A percentile compares a stretch with the other conserved stretches of the same genome.
These are phyloP conservation scores for Leucosporidium scottii DNA, from an alignment of 768 basidiomycete genomes.

Conservation along the genomic window DNA sequence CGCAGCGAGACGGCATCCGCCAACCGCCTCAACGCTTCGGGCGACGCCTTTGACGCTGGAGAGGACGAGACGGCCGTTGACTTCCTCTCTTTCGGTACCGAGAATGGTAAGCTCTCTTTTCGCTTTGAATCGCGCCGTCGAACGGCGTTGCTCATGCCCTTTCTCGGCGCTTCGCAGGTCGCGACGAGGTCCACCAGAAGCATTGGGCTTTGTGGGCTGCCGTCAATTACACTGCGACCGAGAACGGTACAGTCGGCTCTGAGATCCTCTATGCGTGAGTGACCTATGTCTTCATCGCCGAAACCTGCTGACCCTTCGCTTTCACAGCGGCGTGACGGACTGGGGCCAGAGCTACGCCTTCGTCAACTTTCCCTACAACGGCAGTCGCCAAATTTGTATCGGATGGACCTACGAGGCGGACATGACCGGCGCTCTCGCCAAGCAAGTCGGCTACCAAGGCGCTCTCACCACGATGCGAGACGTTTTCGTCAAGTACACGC, in stretches of 20 bases:
- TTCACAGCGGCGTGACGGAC: constrained; percentile 27
- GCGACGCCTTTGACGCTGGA: constrained; percentile 27
- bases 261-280: neutral
- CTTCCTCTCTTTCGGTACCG: constrained; percentile 31
- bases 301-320: neutral
- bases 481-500: constrained; percentile 25
- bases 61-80: constrained; percentile 22
- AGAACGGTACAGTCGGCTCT: neutral
- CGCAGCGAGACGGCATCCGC: constrained; percentile 34
- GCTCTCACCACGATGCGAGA: constrained; percentile 36
- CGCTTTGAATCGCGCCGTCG: too few species aligned
- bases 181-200: constrained; percentile 5
- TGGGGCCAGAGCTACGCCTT: constrained; percentile 35
- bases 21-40: constrained; percentile 30
- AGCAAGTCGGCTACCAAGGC: constrained; percentile 30
- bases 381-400: constrained; percentile 15
- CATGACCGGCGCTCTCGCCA: constrained; percentile 21
- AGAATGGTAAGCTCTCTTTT: constrained; percentile 11
- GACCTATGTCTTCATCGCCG: neutral
- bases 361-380: constrained; percentile 29
- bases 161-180: neutral
- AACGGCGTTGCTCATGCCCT: neutral
- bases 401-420: constrained; percentile 37
- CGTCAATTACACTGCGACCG: neutral
- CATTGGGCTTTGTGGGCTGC: constrained; percentile 15